phyloP scores from a whole-genome alignment of 2,329 filamentous ascomycete species.

The Zymoseptoria pseudotritici region DNA sequence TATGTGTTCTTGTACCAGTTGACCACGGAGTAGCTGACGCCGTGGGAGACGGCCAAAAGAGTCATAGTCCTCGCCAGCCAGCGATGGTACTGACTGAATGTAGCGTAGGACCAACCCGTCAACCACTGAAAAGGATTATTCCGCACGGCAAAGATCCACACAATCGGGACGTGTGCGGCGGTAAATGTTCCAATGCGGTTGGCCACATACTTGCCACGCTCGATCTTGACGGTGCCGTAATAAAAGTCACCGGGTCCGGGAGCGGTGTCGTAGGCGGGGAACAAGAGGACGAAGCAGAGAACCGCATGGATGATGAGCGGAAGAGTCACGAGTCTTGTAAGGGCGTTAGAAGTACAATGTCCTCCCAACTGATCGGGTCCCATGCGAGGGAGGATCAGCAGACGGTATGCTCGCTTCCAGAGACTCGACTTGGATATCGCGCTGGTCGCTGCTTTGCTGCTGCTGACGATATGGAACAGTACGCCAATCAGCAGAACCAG shows the following conservation, averaged over 20 bases:
- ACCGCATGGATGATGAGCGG: conserved; percentile 38
- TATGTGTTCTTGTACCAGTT: conserved; percentile 30
- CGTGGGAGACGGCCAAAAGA: conserved; percentile 55
- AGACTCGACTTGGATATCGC: conserved; percentile 20
- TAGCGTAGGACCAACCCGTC: conserved; percentile 59
- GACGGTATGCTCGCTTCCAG: conserved; percentile 36
- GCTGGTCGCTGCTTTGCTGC: conserved; percentile 4
- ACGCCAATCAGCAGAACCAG: conserved; percentile 31
- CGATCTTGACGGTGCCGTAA: conserved; percentile 28
- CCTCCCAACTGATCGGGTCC: conserved; percentile 36
- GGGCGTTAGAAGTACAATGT: conserved; percentile 30
- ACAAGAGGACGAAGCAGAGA: conserved; percentile 38
- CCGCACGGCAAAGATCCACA: conserved; percentile 60
- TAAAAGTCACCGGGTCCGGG: conserved; percentile 40
- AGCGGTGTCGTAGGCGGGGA: conserved; percentile 39
- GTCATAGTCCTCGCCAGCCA: conserved; percentile 59
- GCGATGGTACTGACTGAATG: conserved; percentile 61
- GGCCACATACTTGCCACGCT: conserved; percentile 49
- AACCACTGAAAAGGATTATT: conserved; percentile 60
- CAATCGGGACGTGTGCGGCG: conserved; percentile 54
- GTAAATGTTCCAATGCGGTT: conserved; percentile 58
- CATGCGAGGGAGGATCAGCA: conserved; percentile 35
- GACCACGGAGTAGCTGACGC: conserved; percentile 43
- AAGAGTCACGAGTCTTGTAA: conserved; percentile 41
- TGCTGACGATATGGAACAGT: conserved; percentile 21